Base-by-base conservation (phyloP, 129 eudicot genomes). In the Apium graveolens region DNA sequence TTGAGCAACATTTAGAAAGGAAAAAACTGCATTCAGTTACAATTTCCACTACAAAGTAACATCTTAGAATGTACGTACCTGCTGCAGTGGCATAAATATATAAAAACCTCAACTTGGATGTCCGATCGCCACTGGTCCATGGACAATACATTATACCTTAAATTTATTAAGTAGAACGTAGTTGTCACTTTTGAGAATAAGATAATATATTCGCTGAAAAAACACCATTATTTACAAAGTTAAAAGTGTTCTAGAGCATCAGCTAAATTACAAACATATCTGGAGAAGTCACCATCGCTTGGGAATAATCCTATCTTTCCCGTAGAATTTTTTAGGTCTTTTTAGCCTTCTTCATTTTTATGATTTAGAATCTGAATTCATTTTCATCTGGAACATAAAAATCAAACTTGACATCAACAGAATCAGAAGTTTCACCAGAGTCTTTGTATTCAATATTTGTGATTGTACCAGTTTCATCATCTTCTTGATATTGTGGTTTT, bases 401-500 rank as follows among this genome's bases (percentile, higher is more conserved):
- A 81, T 93, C 98, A 27, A 93, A 93, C 77, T 80, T 89, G 70
- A 93, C 98, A 88, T 91, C 97, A 74, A 87, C 91, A 18, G 98
- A 83, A 63, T 92, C 98, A 43, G 98, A 93, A 57, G 60, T 73
- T n/a, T 76, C 87, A 24, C 97, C 98, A 34, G 70, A 85, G 38
- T 93, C 98, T 80, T 85, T 93, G 83, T 93, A 91, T 45, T 93
- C 93, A 3, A 86, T 75, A 78, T 93, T 89, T 31, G 88, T 88
- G 76, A 93, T 91, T 17, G 90, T 60, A 21, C 92, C 95, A 16
- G 73, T 73, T 27, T 84, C 90, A 46, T 91, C 97, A 31, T 84
- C 95, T 11, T 77, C 83, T 81, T 89, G 98, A 85, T 89, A 93
- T 63, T 91, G 90, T 7, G 98, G 60, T 63, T 85, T 93, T 80